phyloP scores from a whole-genome alignment of 192 early-diverging fungal genomes.

The Dimargaris cristalligena region DNA sequence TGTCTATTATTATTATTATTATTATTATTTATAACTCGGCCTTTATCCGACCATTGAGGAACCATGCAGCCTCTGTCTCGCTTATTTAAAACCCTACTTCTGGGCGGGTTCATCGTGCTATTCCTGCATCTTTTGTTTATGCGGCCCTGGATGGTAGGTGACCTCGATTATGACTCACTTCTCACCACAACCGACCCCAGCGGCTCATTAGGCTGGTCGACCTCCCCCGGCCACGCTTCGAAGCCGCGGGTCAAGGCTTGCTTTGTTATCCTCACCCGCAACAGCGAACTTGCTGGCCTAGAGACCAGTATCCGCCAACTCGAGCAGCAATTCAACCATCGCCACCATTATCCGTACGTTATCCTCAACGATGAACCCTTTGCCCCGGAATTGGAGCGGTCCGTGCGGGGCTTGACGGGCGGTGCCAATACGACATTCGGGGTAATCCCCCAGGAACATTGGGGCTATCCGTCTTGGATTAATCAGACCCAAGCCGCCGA shows the following conservation, averaged over 20 bases:
- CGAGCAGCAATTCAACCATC: slow-evolving; percentile 45
- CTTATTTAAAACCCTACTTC: too few species aligned
- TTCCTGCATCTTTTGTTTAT: too few species aligned
- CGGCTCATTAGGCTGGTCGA: too few species aligned
- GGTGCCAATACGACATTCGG: slow-evolving; percentile 43
- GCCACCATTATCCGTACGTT: slow-evolving; percentile 50
- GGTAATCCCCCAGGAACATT: slow-evolving; percentile 45
- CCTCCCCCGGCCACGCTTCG: too few species aligned
- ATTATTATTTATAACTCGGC: too few species aligned
- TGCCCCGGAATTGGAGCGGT: slow-evolving; percentile 29
- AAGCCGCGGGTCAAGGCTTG: slow-evolving; percentile 19
- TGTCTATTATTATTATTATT: too few species aligned
- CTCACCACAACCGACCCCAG: too few species aligned
- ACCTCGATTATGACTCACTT: too few species aligned
- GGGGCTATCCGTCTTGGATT: slow-evolving; percentile 70
- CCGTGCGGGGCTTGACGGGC: slow-evolving; percentile 24
- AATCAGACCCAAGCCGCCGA: slow-evolving; percentile 35
- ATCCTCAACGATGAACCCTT: slow-evolving; percentile 53
- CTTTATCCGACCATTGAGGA: too few species aligned
- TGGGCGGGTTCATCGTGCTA: too few species aligned
- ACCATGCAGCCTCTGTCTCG: too few species aligned
- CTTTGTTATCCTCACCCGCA: slow-evolving; percentile 36
- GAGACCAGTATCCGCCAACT: slow-evolving; percentile 30
- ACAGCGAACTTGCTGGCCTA: slow-evolving; percentile 32
- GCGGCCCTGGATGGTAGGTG: too few species aligned